Base-by-base conservation (phyloP, 495 filamentous ascomycete genomes). In the Hypoxylon fuscum region DNA sequence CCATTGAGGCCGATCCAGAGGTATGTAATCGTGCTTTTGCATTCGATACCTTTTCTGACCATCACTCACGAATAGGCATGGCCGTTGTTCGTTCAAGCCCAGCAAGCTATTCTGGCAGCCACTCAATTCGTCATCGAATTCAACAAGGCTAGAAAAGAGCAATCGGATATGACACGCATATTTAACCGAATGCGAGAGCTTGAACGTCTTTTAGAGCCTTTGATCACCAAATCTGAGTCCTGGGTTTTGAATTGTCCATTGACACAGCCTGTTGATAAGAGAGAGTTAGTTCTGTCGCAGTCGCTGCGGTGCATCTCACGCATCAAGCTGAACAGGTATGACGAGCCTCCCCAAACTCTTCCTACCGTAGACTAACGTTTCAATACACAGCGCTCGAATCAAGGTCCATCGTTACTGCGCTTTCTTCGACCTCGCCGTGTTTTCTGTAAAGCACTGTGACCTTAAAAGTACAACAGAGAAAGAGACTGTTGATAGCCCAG, bases 341-440 rank as follows among this genome's bases (percentile, higher is more conserved):
- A 18, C 21, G 35, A 18, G 18, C 22, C 15, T 3, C 12, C 14
- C 7, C 14, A 7, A 48, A 10, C 7, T 49, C n/a, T 9, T 43
- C 4, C 12, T 25, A 21, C 23, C 17, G 21, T 45, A 17, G 10
- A 8, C 55, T 70, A 27, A 72, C 62, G 18, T 15, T n/a, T 31
- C n/a, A n/a, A 31, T 48, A 40, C 49, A 5, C 55, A 87, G 84
- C 74, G 83, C 85, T 22, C 77, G 84, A 69, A 86, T 87, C 53
- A 87, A 86, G 65, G 72, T 81, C 1, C 84, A 87, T 45, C 82
- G 84, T 12, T 86, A 85, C 60, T 74, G 79, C 62, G 85, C 85
- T 29, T 87, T 87, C 68, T 82, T 78, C 38, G 83, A 87, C 55
- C 78, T 84, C 1, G 84, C 85, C 7, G 77, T 87, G 11, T 87